These are phyloP conservation scores for Cladophialophora exuberans DNA, from an alignment of 2,329 filamentous ascomycete genomes.

Conservation along the genomic window DNA sequence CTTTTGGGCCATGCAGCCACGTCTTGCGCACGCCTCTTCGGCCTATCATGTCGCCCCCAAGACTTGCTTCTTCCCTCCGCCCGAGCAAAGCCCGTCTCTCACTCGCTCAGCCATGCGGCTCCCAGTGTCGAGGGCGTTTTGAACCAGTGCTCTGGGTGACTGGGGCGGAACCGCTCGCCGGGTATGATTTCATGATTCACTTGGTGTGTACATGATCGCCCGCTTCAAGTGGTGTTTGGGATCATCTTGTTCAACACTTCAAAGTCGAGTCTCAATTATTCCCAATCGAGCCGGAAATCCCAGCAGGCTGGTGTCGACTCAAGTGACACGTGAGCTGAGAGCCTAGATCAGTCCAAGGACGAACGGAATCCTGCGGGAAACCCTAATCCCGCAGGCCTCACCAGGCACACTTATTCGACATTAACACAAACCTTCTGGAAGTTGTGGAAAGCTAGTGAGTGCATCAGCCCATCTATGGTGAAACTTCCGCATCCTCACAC, in stretches of 20 bases:
- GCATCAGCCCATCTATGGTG: too few relatives aligned
- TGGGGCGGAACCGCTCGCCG: constrained; percentile 12
- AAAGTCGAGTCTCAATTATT: not conserved
- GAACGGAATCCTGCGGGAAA: constrained; percentile 22
- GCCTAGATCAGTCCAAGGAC: too few relatives aligned
- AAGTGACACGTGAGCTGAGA: not conserved
- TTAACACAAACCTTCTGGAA: too few relatives aligned
- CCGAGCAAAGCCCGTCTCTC: not conserved
- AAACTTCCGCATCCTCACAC: too few relatives aligned
- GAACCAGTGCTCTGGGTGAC: too few relatives aligned
- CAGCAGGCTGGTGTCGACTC: not conserved
- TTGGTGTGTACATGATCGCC: not conserved
- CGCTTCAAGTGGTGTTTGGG: not conserved
- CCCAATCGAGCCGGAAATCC: not conserved
- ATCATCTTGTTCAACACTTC: not conserved
- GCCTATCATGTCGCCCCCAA: constrained; percentile 2
- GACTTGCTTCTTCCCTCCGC: not conserved
- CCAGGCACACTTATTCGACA: too few relatives aligned
- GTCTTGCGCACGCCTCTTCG: not conserved
- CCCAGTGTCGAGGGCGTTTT: too few relatives aligned
- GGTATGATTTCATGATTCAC: too few relatives aligned
- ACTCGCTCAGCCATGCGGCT: too few relatives aligned
- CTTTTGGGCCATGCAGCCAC: constrained; percentile 13
- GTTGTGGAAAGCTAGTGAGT: too few relatives aligned
- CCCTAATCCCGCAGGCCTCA: too few relatives aligned